Percentiles rank a stretch among this genome's conserved stretches.
Conservation (phyloP, 257 asterid genomes). For the Henckelia pumila region DNA sequence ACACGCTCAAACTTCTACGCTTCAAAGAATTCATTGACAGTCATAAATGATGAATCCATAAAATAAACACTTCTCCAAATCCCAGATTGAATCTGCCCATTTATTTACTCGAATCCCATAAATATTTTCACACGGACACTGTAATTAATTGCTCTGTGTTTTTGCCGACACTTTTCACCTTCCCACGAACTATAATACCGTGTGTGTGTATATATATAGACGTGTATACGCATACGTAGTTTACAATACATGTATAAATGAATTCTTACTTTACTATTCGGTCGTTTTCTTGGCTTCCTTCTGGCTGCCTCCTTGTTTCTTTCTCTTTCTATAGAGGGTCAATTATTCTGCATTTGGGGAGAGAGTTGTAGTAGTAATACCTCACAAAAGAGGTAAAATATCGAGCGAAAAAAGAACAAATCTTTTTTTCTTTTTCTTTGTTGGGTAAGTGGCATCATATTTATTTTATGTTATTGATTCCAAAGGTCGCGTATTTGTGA, state of each 20-base stretch:
- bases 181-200: constrained; percentile 14
- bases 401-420: background rate
- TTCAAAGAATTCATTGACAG: background rate
- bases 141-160: constrained; percentile 6
- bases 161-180: constrained; percentile 45
- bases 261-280: constrained; percentile 3
- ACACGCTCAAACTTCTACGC: background rate
- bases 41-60: background rate
- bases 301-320: constrained; percentile 7
- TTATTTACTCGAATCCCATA: constrained; percentile 5
- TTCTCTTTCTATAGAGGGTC: constrained; percentile 33
- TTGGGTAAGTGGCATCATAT: background rate
- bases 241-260: background rate
- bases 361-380: constrained; percentile 27
- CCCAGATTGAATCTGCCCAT: constrained; percentile 20
- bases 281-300: constrained; percentile 18
- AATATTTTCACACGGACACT: constrained; percentile 14
- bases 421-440: background rate
- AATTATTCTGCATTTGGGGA: constrained; percentile 37
- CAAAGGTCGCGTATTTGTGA: background rate
- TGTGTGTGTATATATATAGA: background rate
- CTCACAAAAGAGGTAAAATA: constrained; percentile 16
- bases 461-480: background rate
- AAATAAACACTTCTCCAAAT: constrained; percentile 6
- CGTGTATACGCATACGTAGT: background rate